Evolutionary conservation across 1,284 basidiomycete species (phyloP), one percentile per base, ranked within the genome.

Genomic region (Chalciporus sp.): DNA sequence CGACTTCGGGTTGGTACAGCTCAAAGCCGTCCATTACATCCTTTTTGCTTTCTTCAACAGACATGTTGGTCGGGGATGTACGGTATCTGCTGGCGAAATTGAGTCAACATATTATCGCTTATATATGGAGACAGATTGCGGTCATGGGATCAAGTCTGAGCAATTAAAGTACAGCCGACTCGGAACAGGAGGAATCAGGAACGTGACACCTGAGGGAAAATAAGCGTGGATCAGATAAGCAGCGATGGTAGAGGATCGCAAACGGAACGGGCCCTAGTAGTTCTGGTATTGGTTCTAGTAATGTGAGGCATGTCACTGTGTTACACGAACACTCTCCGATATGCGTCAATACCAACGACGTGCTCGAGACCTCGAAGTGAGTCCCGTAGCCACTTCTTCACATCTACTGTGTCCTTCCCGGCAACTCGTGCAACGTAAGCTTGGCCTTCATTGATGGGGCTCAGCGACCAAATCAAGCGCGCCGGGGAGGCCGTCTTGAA

Each of bases 391-490:
- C 91, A 95, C 14, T 66, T 64, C 66, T 80, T 84, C 23, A 94
- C 89, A 26, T 71, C 71, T 71, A 94, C 90, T 12, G 88, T 85
- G 63, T 88, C 84, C 55, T 72, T 76, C 11, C 83, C 93, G 10
- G 90, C 91, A 16, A 86, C 80, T 56, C 94, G 79, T 42, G 95
- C 75, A 37, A 95, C 72, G 4, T 79, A 75, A 1, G 81, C 82
- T 49, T 60, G 62, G 27, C 69, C 61, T 59, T 73, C 61, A 58
- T 72, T 69, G 39, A 88, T 70, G 6, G 72, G 64, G 61, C 86
- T 90, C 48, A 90, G 64, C n/a, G 88, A 90, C 94, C 93, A 95
- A 29, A 94, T 68, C 55, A 92, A 72, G 17, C 76, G 73, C n/a
- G 77, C 75, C 1, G 88, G 84, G 1, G 64, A 62, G 29, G 64